phyloP scores from a whole-genome alignment of 2,329 filamentous ascomycete species.

The Onygena corvina region DNA sequence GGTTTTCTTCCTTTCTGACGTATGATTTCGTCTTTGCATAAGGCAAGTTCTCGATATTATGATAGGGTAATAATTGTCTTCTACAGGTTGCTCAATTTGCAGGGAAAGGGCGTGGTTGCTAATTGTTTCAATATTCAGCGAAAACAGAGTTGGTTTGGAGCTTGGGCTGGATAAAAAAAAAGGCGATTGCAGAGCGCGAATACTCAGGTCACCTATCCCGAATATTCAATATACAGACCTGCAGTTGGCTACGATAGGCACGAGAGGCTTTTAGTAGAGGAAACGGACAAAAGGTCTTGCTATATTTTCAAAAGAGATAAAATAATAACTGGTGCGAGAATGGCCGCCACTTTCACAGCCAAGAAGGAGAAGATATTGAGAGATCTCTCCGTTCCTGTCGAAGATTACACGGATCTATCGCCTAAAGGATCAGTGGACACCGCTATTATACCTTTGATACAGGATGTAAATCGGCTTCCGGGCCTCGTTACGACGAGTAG shows the following conservation, averaged over 20 bases:
- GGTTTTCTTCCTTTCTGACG: too few species aligned
- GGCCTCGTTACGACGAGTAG: conserved; percentile 87
- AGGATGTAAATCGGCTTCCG: conserved; percentile 59
- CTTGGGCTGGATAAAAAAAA: too few species aligned
- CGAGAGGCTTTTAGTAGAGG: neutral
- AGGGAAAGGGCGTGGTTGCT: too few species aligned
- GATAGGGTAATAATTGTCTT: too few species aligned
- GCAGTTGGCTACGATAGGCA: neutral
- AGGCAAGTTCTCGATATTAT: too few species aligned
- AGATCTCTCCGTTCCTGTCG: conserved; percentile 55
- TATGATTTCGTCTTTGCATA: too few species aligned
- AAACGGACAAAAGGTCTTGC: neutral
- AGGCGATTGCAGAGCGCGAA: too few species aligned
- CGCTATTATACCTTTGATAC: conserved; percentile 64
- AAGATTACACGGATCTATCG: conserved; percentile 67
- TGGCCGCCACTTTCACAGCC: conserved; percentile 34
- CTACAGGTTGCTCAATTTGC: too few species aligned
- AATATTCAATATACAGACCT: too few species aligned
- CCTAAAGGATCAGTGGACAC: conserved; percentile 80
- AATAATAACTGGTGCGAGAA: neutral
- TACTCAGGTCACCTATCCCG: too few species aligned
- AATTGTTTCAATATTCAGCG: too few species aligned
- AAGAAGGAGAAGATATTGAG: conserved; percentile 64
- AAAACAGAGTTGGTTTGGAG: too few species aligned
- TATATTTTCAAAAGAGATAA: neutral